Conservation (phyloP, 2,329 filamentous ascomycete species). For the Aureobasidium sp. region DNA sequence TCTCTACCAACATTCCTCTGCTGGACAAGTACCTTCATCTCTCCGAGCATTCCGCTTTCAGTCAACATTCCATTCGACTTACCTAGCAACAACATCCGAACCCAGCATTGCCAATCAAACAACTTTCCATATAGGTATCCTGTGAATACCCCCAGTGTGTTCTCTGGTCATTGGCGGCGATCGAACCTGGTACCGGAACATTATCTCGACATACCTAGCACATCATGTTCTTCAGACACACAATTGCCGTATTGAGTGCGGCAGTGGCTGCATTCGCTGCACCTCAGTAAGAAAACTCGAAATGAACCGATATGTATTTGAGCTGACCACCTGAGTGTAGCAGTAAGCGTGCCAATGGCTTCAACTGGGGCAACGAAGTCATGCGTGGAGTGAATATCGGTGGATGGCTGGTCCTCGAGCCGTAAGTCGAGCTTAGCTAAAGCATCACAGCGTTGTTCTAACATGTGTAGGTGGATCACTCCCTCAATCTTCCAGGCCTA, state of each 20-base stretch:
- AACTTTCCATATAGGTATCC: background rate
- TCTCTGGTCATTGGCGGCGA: background rate
- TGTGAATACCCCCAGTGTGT: background rate
- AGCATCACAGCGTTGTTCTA: background rate
- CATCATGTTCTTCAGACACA: constrained; percentile 20
- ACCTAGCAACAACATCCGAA: constrained; percentile 3
- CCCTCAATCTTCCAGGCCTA: constrained; percentile 44
- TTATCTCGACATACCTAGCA: background rate
- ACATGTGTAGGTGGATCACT: constrained; percentile 41
- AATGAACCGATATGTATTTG: background rate
- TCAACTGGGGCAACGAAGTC: constrained; percentile 41
- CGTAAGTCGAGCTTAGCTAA: constrained; percentile 21
- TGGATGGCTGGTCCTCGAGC: constrained; percentile 42
- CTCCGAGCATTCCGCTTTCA: constrained; percentile 10
- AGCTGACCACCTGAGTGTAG: background rate
- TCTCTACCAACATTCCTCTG: constrained; percentile 6
- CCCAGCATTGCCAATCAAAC: background rate
- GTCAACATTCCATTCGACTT: constrained; percentile 2
- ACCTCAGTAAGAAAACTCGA: constrained; percentile 18
- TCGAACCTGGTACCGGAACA: background rate
- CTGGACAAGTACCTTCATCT: constrained; percentile 10
- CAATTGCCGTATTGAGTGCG: constrained; percentile 20
- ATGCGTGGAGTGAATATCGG: constrained; percentile 45
- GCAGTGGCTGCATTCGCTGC: constrained; percentile 17
- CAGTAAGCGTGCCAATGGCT: constrained; percentile 19